These are phyloP conservation scores for Roridomyces roridus DNA, from an alignment of 768 basidiomycete species.

Conservation along the genomic window DNA sequence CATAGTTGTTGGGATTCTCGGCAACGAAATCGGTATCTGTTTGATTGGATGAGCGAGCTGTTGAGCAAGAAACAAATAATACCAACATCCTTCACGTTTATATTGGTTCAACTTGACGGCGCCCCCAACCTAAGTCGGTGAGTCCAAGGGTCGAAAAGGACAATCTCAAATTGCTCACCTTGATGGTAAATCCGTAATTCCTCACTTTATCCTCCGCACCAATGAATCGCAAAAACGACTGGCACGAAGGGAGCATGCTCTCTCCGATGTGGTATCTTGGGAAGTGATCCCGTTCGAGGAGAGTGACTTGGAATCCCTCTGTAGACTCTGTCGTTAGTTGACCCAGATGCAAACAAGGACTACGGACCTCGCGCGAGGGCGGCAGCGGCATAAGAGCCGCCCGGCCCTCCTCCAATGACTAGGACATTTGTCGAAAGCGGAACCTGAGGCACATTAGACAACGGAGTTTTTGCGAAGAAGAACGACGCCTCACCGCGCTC, in stretches of 20 bases:
- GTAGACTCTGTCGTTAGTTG: no score
- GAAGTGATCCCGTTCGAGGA: no score
- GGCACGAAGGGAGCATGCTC: slow-evolving; percentile 37
- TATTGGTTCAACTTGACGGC: slow-evolving; percentile 63
- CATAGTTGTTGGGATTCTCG: slow-evolving; percentile 49
- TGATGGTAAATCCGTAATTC: slow-evolving; percentile 48
- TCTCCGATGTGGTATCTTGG: slow-evolving; percentile 48
- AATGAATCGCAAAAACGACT: slow-evolving; percentile 57
- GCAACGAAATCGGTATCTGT: slow-evolving; percentile 65
- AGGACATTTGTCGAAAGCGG: no score
- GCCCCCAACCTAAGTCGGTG: slow-evolving; percentile 54
- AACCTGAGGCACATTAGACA: no score
- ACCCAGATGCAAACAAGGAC: no score
- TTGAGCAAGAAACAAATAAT: no score
- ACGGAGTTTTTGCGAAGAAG: no score
- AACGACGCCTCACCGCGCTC: no score
- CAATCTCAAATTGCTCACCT: slow-evolving; percentile 38
- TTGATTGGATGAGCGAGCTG: not conserved
- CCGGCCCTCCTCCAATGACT: no score
- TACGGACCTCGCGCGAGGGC: no score
- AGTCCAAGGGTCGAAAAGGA: not conserved
- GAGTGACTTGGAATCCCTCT: no score
- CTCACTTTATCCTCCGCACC: slow-evolving; percentile 50
- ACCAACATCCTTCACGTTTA: slow-evolving; percentile 65
- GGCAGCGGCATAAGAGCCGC: no score